These are phyloP conservation scores for Phyllosticta capitalensis DNA, from an alignment of 2,329 filamentous ascomycete genomes.

Conservation along the genomic window DNA sequence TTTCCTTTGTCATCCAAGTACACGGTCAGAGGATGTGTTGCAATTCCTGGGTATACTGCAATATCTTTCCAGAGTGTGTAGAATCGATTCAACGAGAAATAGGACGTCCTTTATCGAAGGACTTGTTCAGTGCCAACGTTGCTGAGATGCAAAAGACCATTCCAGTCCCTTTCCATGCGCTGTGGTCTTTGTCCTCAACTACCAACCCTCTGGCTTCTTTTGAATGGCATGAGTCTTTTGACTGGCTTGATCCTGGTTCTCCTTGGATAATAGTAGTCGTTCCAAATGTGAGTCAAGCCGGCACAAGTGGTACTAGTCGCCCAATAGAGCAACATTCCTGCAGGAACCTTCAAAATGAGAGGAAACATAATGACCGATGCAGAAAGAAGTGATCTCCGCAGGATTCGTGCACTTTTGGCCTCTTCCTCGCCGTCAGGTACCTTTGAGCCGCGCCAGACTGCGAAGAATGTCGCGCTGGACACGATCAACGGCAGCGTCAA, in stretches of 20 bases:
- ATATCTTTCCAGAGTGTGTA: too few relatives aligned
- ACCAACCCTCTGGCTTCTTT: background rate
- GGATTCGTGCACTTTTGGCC: background rate
- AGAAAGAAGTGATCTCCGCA: constrained; percentile 18
- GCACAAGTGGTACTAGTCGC: constrained; percentile 25
- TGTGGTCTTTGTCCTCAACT: background rate
- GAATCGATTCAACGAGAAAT: too few relatives aligned
- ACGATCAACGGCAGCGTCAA: constrained; percentile 41
- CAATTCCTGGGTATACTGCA: too few relatives aligned
- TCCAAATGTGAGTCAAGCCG: constrained; percentile 24
- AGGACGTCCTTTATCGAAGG: too few relatives aligned
- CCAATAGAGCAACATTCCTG: constrained; percentile 35
- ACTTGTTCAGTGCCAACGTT: too few relatives aligned
- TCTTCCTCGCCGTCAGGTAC: background rate
- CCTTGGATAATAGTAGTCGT: constrained; percentile 15
- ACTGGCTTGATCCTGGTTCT: background rate
- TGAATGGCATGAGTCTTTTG: background rate
- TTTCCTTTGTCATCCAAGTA: too few relatives aligned
- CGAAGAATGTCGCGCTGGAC: constrained; percentile 26
- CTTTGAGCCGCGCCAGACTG: constrained; percentile 1
- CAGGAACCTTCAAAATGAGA: constrained; percentile 27
- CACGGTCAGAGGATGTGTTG: too few relatives aligned
- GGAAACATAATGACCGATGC: constrained; percentile 25
- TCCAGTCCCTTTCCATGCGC: background rate
- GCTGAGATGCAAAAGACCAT: too few relatives aligned